These are phyloP conservation scores for Symbiodinium natans DNA, from an alignment of 73 alveolate species.

Conservation along the genomic window DNA sequence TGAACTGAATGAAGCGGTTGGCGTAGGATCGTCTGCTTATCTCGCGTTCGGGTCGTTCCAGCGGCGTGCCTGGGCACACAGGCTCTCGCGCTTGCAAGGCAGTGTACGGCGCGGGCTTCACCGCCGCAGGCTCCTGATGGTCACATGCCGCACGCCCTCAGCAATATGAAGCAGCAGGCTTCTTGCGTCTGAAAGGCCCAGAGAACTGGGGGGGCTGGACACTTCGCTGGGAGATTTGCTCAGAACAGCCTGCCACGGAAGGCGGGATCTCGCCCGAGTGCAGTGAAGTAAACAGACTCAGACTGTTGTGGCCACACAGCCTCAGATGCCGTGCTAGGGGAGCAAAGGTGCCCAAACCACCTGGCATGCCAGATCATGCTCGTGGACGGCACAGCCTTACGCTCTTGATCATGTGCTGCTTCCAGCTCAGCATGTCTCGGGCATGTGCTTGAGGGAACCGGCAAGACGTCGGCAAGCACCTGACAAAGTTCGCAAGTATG, in stretches of 20 bases:
- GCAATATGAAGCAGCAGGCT: no score
- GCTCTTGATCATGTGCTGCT: not conserved
- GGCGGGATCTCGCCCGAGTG: no score
- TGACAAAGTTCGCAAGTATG: not conserved
- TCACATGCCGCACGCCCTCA: no score
- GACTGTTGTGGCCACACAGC: not conserved
- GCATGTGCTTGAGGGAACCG: not conserved
- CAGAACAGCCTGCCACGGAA: not conserved
- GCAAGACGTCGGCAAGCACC: not conserved
- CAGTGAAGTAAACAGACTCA: no score
- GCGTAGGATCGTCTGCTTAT: conserved; percentile 29
- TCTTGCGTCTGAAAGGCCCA: not conserved
- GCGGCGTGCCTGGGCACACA: not conserved
- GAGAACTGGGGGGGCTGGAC: not conserved
- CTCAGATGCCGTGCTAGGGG: not conserved
- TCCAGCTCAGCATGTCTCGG: not conserved
- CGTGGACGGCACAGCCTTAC: not conserved
- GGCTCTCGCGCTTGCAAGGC: no score
- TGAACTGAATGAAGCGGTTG: conserved; percentile 68
- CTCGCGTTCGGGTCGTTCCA: not conserved
- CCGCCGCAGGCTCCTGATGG: no score
- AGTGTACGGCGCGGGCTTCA: no score
- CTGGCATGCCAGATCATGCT: not conserved
- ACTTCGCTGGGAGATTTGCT: not conserved
- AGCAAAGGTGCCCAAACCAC: conserved; percentile 9